phyloP scores from a whole-genome alignment of 257 asterid genomes.

The Solanum tarapatanum region DNA sequence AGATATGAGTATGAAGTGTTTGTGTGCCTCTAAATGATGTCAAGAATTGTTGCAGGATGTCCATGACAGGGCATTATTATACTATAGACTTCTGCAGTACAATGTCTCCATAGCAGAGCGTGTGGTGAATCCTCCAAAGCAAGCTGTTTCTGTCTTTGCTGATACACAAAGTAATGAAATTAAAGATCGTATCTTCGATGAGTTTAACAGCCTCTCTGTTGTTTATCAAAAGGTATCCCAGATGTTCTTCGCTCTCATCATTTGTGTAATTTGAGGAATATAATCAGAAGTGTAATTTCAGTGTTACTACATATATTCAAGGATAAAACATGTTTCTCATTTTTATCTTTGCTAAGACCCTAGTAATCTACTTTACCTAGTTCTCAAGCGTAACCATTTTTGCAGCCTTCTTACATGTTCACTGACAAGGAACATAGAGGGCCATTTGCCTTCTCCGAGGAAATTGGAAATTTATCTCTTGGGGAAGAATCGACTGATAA shows the following conservation, averaged over 20 bases:
- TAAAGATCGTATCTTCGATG: slow-evolving; percentile 97
- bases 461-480: slow-evolving; percentile 56
- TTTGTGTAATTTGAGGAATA: not conserved
- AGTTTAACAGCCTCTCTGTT: slow-evolving; percentile 95
- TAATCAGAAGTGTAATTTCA: not conserved
- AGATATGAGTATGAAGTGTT: not conserved
- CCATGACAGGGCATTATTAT: slow-evolving; percentile 92
- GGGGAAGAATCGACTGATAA: slow-evolving; percentile 47
- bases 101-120: slow-evolving; percentile 73
- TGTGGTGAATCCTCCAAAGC: slow-evolving; percentile 96
- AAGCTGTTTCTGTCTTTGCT: slow-evolving; percentile 98
- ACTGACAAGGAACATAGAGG: slow-evolving; percentile 97
- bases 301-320: not conserved
- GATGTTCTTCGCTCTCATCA: not conserved
- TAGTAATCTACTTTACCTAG: not conserved
- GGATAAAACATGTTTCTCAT: not conserved
- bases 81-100: slow-evolving; percentile 78
- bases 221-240: slow-evolving; percentile 79
- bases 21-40: not conserved
- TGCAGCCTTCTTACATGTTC: slow-evolving; percentile 98
- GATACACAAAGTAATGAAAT: slow-evolving; percentile 91
- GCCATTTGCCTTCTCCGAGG: slow-evolving; percentile 91
- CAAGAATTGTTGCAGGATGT: slow-evolving; percentile 67
- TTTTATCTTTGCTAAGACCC: not conserved
- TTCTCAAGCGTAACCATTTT: not conserved